phyloP scores from a whole-genome alignment of 176 grass and related monocot genomes.

The Hordeum vulgare region DNA sequence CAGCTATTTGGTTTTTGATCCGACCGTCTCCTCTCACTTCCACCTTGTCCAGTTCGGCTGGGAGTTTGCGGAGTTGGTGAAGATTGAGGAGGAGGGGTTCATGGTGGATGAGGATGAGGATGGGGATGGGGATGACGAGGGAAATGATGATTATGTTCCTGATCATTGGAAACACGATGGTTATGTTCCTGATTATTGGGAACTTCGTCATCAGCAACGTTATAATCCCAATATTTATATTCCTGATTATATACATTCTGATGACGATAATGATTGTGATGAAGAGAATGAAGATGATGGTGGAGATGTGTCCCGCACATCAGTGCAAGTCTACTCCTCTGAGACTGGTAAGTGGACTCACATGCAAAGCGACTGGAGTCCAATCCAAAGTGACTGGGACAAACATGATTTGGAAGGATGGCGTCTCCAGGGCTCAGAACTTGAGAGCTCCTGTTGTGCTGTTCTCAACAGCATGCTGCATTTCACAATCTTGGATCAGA shows the following conservation, averaged over 20 bases:
- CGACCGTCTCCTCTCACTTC: not conserved
- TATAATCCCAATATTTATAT: too few relatives aligned
- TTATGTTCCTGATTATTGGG: too few relatives aligned
- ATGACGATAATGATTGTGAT: too few relatives aligned
- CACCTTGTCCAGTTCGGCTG: not conserved
- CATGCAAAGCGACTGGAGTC: not conserved
- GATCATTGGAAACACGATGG: too few relatives aligned
- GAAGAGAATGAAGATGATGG: too few relatives aligned
- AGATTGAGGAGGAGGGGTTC: too few relatives aligned
- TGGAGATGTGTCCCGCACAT: not conserved
- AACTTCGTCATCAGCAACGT: too few relatives aligned
- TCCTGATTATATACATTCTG: too few relatives aligned
- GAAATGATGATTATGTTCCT: too few relatives aligned
- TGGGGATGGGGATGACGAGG: too few relatives aligned
- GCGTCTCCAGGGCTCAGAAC: not conserved
- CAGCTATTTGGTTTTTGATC: not conserved
- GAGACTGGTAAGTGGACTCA: not conserved
- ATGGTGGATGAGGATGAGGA: too few relatives aligned
- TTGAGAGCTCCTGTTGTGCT: not conserved
- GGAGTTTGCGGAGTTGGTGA: too few relatives aligned
- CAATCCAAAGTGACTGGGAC: not conserved
- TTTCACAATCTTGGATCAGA: not conserved
- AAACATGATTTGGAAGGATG: not conserved
- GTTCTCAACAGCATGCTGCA: not conserved
- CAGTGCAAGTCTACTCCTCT: not conserved